phyloP scores from a whole-genome alignment of 371 early-diverging fungal species.

The Mortierella sp. region DNA sequence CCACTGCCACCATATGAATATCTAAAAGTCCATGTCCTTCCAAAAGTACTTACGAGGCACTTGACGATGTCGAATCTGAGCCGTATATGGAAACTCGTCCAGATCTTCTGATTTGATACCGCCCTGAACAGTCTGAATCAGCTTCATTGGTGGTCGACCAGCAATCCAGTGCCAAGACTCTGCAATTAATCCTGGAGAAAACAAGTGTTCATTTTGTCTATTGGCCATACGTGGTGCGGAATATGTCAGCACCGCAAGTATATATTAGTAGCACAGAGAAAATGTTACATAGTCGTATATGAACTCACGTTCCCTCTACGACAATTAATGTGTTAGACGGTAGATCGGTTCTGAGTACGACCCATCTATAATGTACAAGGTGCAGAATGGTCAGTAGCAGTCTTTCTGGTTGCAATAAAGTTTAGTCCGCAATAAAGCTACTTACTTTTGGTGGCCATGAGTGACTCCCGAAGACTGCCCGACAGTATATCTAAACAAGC shows the following conservation, averaged over 20 bases:
- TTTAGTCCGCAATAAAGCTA: neutral
- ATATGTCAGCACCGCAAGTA: neutral
- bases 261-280: neutral
- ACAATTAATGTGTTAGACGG: conserved; percentile 66
- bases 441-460: conserved; percentile 67
- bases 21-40: neutral
- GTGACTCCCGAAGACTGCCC: conserved; percentile 79
- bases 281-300: neutral
- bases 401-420: neutral
- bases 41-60: conserved; percentile 38
- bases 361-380: conserved; percentile 64
- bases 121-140: conserved; percentile 4
- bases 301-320: conserved; percentile 68
- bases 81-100: conserved; percentile 52
- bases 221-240: neutral
- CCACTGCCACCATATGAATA: neutral
- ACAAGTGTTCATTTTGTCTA: conserved; percentile 59
- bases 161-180: conserved; percentile 65
- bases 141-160: conserved; percentile 48
- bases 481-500: conserved; percentile 79
- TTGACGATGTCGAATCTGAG: conserved; percentile 66
- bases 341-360: conserved; percentile 69
- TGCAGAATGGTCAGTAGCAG: neutral
- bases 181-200: conserved; percentile 52
- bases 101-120: conserved; percentile 7